A percentile compares a stretch with the other conserved stretches of the same genome.
Evolutionary conservation across 2,329 filamentous ascomycete genomes (phyloP).

Genomic region (Teratosphaeria pseudoeucalypti): DNA sequence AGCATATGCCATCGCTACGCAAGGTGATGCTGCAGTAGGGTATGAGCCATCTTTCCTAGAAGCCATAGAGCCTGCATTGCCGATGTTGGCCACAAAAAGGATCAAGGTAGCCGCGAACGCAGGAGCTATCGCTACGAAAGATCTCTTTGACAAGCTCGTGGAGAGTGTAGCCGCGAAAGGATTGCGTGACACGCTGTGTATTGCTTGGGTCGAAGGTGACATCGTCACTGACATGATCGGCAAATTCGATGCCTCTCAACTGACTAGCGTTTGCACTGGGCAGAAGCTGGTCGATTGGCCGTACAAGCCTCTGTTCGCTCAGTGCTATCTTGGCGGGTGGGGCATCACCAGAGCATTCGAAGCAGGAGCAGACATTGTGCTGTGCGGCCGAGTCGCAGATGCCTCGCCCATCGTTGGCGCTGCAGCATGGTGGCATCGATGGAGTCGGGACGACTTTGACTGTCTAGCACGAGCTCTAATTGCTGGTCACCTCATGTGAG

Average conservation of each 20-base stretch:
- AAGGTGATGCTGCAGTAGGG: slow-evolving; percentile 2
- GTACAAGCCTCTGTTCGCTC: slow-evolving; percentile 10
- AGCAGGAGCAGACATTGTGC: slow-evolving; percentile 31
- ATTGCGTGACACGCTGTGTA: slow-evolving; percentile 30
- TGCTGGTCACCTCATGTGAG: slow-evolving; percentile 28
- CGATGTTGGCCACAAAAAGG: slow-evolving; percentile 28
- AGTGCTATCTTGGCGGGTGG: slow-evolving; percentile 25
- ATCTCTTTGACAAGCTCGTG: slow-evolving; percentile 27
- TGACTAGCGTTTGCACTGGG: slow-evolving; percentile 5
- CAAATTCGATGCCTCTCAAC: slow-evolving; percentile 7
- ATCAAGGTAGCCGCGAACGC: slow-evolving; percentile 38
- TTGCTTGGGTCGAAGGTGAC: slow-evolving; percentile 38
- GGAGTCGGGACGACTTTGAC: slow-evolving; percentile 26
- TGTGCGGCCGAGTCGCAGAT: slow-evolving; percentile 33
- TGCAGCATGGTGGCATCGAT: slow-evolving; percentile 33
- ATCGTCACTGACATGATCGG: slow-evolving; percentile 19
- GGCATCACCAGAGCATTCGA: slow-evolving; percentile 30
- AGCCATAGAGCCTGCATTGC: slow-evolving; percentile 29
- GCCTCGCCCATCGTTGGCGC: slow-evolving; percentile 32
- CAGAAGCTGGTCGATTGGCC: slow-evolving; percentile 11
- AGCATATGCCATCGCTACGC: slow-evolving; percentile 22
- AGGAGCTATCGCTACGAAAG: slow-evolving; percentile 31
- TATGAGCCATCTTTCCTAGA: slow-evolving; percentile 32
- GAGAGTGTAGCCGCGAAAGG: slow-evolving; percentile 25
- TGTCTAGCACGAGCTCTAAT: slow-evolving; percentile 29